A percentile compares a stretch with the other conserved stretches of the same genome.
Evolutionary conservation across 1,139 yeast genomes (phyloP).

Genomic region (Yamadazyma triangularis): DNA sequence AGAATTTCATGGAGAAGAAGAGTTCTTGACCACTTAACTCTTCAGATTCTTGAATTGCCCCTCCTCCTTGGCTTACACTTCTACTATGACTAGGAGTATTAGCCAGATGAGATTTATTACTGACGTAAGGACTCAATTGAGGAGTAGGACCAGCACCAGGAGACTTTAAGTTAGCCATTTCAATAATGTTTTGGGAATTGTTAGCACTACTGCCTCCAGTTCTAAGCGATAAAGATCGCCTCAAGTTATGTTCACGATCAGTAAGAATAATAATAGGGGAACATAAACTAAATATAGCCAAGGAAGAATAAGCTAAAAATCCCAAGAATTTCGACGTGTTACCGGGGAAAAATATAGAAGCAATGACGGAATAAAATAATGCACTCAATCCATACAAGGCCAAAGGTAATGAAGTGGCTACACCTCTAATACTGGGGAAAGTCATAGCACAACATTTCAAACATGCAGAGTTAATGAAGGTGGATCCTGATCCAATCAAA

Average conservation of each 20-base stretch:
- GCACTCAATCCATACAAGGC: slow-evolving; percentile 61
- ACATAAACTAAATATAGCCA: slow-evolving; percentile 34
- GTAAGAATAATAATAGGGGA: slow-evolving; percentile 44
- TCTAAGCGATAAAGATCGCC: slow-evolving; percentile 6
- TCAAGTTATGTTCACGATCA: slow-evolving; percentile 31
- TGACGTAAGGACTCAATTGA: slow-evolving; percentile 4
- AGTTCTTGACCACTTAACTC: slow-evolving; percentile 20
- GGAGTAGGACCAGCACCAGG: too few relatives aligned
- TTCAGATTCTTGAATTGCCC: slow-evolving; percentile 5
- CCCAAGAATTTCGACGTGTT: slow-evolving; percentile 48
- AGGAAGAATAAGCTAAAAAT: slow-evolving; percentile 39
- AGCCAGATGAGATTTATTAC: background rate
- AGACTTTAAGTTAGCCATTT: slow-evolving; percentile 8
- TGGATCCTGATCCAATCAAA: slow-evolving; percentile 51
- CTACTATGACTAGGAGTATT: slow-evolving; percentile 1
- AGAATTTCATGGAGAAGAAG: slow-evolving; percentile 34
- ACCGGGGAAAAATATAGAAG: slow-evolving; percentile 45
- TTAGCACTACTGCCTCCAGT: slow-evolving; percentile 3
- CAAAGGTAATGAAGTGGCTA: slow-evolving; percentile 57
- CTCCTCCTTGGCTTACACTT: slow-evolving; percentile 9
- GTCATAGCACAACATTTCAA: slow-evolving; percentile 56
- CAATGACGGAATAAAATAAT: slow-evolving; percentile 47
- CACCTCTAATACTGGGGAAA: slow-evolving; percentile 53
- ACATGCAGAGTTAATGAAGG: slow-evolving; percentile 48
- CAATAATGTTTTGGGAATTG: slow-evolving; percentile 5